A percentile compares a stretch with the other conserved stretches of the same genome.
phyloP scores from a whole-genome alignment of 1,139 yeast genomes.

The Yamadazyma spencermartinsiae region DNA sequence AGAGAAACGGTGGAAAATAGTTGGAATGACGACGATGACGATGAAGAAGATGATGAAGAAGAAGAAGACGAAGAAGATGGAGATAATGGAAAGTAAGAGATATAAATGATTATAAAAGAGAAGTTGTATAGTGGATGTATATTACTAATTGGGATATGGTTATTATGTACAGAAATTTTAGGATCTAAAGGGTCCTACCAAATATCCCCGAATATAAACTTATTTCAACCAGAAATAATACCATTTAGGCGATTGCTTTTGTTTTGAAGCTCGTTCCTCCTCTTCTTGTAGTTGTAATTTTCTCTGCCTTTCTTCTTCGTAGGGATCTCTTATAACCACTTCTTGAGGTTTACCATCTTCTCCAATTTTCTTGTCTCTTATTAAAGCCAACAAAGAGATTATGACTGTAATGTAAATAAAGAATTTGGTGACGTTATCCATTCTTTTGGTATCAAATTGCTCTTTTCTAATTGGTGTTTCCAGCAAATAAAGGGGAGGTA shows the following conservation, averaged over 20 bases:
- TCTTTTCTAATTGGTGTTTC: conserved; percentile 46
- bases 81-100: neutral
- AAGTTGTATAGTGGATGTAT: conserved; percentile 1
- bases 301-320: conserved; percentile 31
- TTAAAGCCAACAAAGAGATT: conserved; percentile 44
- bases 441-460: conserved; percentile 50
- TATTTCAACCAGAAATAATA: conserved; percentile 28
- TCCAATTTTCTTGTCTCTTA: conserved; percentile 52
- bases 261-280: conserved; percentile 9
- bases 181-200: neutral
- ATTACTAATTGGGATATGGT: neutral
- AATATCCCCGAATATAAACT: conserved; percentile 2
- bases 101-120: conserved; percentile 2
- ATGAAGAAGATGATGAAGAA: conserved; percentile 67
- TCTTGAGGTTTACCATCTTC: conserved; percentile 49
- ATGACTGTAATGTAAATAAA: conserved; percentile 49
- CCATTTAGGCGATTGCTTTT: conserved; percentile 22
- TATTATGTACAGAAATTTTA: conserved; percentile 1
- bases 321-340: conserved; percentile 36
- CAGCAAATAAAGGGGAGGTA: conserved; percentile 47
- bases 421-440: conserved; percentile 57
- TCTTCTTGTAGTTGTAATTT: conserved; percentile 11
- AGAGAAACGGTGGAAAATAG: conserved; percentile 91
- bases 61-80: conserved; percentile 36
- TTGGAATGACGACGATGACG: conserved; percentile 67